phyloP scores from a whole-genome alignment of 345 rosid genomes.

The Eucalyptus guilfoylei region DNA sequence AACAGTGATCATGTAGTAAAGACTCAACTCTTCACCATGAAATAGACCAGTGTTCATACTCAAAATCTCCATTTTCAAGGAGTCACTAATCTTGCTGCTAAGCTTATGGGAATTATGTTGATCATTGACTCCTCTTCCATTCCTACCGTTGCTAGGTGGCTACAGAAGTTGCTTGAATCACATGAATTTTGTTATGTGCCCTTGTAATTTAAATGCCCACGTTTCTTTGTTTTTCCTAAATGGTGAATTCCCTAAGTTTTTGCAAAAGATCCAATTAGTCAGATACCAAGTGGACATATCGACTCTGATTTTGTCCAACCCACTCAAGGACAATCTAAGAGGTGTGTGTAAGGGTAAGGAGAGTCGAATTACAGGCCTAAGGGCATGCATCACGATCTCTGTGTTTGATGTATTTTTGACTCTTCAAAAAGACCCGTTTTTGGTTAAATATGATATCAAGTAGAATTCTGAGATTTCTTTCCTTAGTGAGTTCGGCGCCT shows the following conservation, averaged over 20 bases:
- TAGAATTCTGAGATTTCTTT: neutral
- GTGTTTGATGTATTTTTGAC: neutral
- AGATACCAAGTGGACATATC: neutral
- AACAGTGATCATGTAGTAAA: neutral
- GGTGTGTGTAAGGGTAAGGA: neutral
- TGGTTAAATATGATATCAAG: neutral
- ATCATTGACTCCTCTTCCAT: neutral
- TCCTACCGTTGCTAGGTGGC: neutral
- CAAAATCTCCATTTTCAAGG: neutral
- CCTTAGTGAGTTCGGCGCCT: neutral
- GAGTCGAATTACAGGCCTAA: neutral
- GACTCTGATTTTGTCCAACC: neutral
- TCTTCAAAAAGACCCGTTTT: neutral
- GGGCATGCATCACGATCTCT: neutral
- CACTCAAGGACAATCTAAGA: neutral
- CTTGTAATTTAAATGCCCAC: neutral
- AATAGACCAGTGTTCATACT: neutral
- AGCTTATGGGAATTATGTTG: neutral
- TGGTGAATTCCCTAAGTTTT: neutral
- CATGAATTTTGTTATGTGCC: neutral
- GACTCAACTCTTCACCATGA: neutral
- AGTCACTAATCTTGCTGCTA: neutral
- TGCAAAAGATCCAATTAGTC: neutral
- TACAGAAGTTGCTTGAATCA: neutral
- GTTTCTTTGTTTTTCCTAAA: neutral